Evolutionary conservation across 2,329 filamentous ascomycete genomes (phyloP).

Genomic region (Teratosphaeria pseudoeucalypti): DNA sequence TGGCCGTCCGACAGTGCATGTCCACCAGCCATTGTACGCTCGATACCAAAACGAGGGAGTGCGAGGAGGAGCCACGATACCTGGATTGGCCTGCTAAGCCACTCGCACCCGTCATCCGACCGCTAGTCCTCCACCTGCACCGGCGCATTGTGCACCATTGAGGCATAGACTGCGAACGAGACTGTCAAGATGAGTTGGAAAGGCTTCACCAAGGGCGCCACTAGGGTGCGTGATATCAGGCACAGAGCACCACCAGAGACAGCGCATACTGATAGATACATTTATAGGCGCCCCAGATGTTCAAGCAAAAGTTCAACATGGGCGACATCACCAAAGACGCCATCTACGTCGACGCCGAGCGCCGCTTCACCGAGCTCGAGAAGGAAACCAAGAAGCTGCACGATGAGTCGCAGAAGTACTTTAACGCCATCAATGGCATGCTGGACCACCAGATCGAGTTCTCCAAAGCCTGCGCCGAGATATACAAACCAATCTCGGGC

Average conservation of each 20-base stretch:
- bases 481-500: constrained; percentile 97
- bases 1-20: neutral
- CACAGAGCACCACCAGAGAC: neutral
- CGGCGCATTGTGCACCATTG: neutral
- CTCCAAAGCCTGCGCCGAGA: constrained; percentile 86
- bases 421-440: constrained; percentile 97
- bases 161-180: neutral
- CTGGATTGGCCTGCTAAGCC: neutral
- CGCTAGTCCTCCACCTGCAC: neutral
- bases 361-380: constrained; percentile 88
- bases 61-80: neutral
- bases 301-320: constrained; percentile 88
- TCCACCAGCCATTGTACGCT: neutral
- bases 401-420: constrained; percentile 95
- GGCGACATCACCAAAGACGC: constrained; percentile 92
- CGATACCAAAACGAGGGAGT: neutral
- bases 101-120: neutral
- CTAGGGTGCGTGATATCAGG: constrained; percentile 51
- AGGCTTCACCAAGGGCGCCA: constrained; percentile 83
- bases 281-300: constrained; percentile 68
- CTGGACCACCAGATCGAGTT: constrained; percentile 96
- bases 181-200: constrained; percentile 76
- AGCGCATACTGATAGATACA: constrained; percentile 9
- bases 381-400: constrained; percentile 93
- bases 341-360: constrained; percentile 88